Evolutionary conservation across 176 grass and related monocot genomes (phyloP).

Genomic region (Cenchrus americanus): DNA sequence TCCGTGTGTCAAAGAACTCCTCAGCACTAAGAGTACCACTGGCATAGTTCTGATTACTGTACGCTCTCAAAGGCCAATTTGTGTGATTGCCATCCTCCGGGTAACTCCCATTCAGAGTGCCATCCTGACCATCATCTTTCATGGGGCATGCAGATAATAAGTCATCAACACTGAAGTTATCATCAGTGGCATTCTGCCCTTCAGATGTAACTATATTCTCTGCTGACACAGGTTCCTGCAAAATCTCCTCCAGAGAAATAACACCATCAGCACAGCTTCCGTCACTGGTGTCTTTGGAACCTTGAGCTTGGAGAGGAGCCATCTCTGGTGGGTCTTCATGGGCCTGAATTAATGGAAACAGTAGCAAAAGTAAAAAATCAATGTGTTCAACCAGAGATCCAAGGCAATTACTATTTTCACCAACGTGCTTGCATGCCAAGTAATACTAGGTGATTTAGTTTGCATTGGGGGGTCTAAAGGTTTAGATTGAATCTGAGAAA

Average conservation of each 20-base stretch:
- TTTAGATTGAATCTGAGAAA: not conserved
- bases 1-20: slow-evolving; percentile 59
- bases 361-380: slow-evolving; percentile 38
- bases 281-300: slow-evolving; percentile 37
- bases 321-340: slow-evolving; percentile 37
- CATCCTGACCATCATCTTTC: slow-evolving; percentile 51
- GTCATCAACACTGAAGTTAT: slow-evolving; percentile 40
- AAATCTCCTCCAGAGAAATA: slow-evolving; percentile 60
- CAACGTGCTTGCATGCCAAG: not conserved
- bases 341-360: slow-evolving; percentile 27
- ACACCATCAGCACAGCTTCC: slow-evolving; percentile 25
- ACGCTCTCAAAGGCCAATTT: slow-evolving; percentile 53
- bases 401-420: not conserved
- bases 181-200: slow-evolving; percentile 40
- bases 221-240: slow-evolving; percentile 46
- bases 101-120: slow-evolving; percentile 32
- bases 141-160: slow-evolving; percentile 32
- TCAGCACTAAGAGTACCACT: slow-evolving; percentile 53
- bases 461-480: not conserved
- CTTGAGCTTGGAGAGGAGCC: slow-evolving; percentile 28
- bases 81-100: slow-evolving; percentile 36
- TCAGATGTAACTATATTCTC: slow-evolving; percentile 28
- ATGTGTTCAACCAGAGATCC: slow-evolving; percentile 8
- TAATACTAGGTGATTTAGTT: not conserved
- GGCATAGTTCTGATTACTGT: slow-evolving; percentile 52